Base-by-base conservation (phyloP, 805 yeast species). In the Kodamaea lidongshanica region DNA sequence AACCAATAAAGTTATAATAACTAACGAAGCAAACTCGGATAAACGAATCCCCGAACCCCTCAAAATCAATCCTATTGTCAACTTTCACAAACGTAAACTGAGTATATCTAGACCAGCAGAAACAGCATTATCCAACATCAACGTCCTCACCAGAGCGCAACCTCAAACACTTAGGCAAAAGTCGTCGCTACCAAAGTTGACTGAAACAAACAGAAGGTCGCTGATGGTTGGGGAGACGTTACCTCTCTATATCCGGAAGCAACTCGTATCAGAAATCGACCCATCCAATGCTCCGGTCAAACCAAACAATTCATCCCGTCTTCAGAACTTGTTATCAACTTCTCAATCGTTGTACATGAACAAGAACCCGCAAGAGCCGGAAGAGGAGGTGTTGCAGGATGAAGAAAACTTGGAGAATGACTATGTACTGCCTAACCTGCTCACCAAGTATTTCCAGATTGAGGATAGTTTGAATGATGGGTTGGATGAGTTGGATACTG, bases 361-460 rank as follows among this genome's bases (percentile, higher is more conserved):
- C 28, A 17, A 22, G 16, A 18, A 32, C 13, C 21, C 21, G 8
- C 30, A 17, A 14, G 13, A 13, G 7, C 23, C 23, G 6, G 22
- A 24, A 5, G 29, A 17, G 3, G 31, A 13, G 6, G 50, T 43
- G 16, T 40, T 31, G 12, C 46, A 42, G 5, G 47, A 41, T 12
- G 31, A 25, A 10, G 53, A 41, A 4, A 58, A 44, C 6, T 51
- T 46, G 12, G 61, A 58, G 26, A 53, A 46, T 30, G 65, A 61
- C 35, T 62, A 63, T 36, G 51, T 61, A 13, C 65, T 58, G 66
- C 67, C 70, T 8, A 49, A 49, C 27, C 58, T 52, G 58, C 40
- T 62, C 26, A 52, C 61, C 3, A 45, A 44, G 24, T 54, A 48
- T 27, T 51, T 37, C 11, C 49, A 48, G 12, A 23, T 26, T 7